phyloP scores from a whole-genome alignment of 192 early-diverging fungal species.

The Coemansia sp. region DNA sequence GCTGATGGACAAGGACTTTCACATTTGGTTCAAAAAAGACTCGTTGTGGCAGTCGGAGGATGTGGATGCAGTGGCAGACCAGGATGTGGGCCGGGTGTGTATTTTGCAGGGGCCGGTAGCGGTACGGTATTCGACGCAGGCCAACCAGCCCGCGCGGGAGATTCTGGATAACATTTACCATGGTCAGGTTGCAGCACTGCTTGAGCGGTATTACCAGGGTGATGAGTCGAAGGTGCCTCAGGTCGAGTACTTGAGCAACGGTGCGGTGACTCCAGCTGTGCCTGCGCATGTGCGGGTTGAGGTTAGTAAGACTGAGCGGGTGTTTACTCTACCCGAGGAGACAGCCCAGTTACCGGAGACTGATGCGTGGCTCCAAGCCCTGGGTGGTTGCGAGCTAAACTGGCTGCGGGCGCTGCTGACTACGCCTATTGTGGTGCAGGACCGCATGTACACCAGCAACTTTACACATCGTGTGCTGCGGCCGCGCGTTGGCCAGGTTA shows the following conservation, averaged over 20 bases:
- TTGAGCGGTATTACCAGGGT: conserved; percentile 71
- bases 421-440: conserved; percentile 75
- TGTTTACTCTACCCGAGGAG: conserved; percentile 14
- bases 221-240: conserved; percentile 64
- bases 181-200: conserved; percentile 73
- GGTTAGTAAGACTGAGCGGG: conserved; percentile 7
- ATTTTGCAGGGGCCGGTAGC: conserved; percentile 93
- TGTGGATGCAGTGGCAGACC: conserved; percentile 81
- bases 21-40: conserved; percentile 99
- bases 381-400: conserved; percentile 69
- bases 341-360: conserved; percentile 27
- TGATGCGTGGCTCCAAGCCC: conserved; percentile 49
- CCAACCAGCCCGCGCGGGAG: conserved; percentile 84
- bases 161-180: conserved; percentile 85
- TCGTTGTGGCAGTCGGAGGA: conserved; percentile 95
- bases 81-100: conserved; percentile 84
- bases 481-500: conserved; percentile 60
- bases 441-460: conserved; percentile 66
- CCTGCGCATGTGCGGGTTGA: conserved; percentile 22
- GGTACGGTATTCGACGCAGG: conserved; percentile 71
- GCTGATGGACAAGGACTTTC: conserved; percentile 91
- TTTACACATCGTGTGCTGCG: conserved; percentile 63
- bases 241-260: conserved; percentile 68
- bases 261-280: not conserved
- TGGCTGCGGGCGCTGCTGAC: conserved; percentile 88